A percentile compares a stretch with the other conserved stretches of the same genome.
Conservation (phyloP, 1,284 basidiomycete genomes). For the Lentinus polychrous region DNA sequence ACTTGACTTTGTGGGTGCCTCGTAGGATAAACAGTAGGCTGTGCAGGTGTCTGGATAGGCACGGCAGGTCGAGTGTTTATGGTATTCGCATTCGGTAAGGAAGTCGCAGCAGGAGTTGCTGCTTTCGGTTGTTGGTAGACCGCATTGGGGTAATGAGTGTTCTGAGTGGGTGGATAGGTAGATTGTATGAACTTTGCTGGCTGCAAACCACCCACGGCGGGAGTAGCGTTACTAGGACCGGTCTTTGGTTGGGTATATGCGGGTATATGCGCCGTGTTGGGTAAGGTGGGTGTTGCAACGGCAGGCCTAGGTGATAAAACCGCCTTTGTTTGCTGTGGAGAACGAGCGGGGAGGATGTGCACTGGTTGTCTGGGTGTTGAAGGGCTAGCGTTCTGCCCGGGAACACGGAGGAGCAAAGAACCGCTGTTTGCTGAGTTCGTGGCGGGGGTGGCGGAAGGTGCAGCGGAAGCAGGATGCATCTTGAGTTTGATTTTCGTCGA, state of each 20-base stretch:
- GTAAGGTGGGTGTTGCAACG: neutral
- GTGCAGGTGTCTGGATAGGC: neutral
- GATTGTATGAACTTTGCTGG: neutral
- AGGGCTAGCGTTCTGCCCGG: conserved; percentile 12
- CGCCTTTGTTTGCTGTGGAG: neutral
- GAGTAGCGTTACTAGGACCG: neutral
- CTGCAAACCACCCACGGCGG: neutral
- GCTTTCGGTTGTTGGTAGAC: neutral
- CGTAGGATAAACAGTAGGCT: too few relatives aligned
- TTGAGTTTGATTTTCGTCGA: conserved; percentile 64
- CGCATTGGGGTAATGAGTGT: neutral
- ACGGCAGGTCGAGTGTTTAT: neutral
- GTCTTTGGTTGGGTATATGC: neutral
- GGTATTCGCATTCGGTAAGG: conserved; percentile 3
- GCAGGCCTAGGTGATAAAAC: neutral
- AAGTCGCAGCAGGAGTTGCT: neutral
- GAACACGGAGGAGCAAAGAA: conserved; percentile 13
- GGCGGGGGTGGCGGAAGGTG: conserved; percentile 12
- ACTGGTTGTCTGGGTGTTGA: conserved; percentile 7
- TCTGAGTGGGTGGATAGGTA: neutral
- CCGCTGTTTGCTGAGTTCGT: conserved; percentile 13
- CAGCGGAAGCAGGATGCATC: conserved; percentile 34
- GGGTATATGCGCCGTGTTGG: neutral
- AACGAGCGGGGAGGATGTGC: neutral
- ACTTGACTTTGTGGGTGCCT: neutral